Percentiles rank a stretch among this genome's conserved stretches.
Evolutionary conservation across 2,329 filamentous ascomycete genomes (phyloP).

Genomic region (Fusarium verrucosum): DNA sequence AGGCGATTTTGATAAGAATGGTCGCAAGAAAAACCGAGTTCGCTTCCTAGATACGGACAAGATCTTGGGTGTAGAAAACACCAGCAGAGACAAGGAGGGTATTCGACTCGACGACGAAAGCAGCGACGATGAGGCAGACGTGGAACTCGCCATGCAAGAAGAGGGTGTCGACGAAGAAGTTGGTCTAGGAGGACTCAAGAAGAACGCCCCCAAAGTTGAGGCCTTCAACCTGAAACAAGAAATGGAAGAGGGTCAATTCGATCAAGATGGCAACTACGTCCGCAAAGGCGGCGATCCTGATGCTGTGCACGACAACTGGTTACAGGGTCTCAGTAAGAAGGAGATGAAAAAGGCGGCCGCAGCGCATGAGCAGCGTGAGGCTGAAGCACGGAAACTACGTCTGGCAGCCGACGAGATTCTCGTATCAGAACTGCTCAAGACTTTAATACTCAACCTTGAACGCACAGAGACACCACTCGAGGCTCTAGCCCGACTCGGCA

Average conservation of each 20-base stretch:
- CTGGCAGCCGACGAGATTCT: slow-evolving; percentile 78
- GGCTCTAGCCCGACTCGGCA: slow-evolving; percentile 82
- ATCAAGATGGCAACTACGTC: slow-evolving; percentile 90
- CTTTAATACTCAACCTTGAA: slow-evolving; percentile 77
- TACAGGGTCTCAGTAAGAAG: slow-evolving; percentile 92
- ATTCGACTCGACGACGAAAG: slow-evolving; percentile 68
- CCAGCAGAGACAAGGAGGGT: slow-evolving; percentile 77
- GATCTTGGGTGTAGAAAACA: slow-evolving; percentile 82
- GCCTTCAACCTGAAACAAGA: slow-evolving; percentile 94
- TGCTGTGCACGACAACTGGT: slow-evolving; percentile 89
- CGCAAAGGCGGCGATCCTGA: slow-evolving; percentile 90
- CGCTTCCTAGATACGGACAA: slow-evolving; percentile 66
- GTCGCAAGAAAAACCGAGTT: slow-evolving; percentile 71
- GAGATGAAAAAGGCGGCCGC: slow-evolving; percentile 89
- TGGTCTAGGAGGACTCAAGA: slow-evolving; percentile 89
- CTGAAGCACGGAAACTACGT: slow-evolving; percentile 75
- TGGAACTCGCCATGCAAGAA: slow-evolving; percentile 75
- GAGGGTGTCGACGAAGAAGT: slow-evolving; percentile 87
- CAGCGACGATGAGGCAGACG: slow-evolving; percentile 72
- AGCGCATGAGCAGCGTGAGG: slow-evolving; percentile 85
- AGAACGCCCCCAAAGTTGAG: slow-evolving; percentile 91
- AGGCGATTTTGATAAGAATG: slow-evolving; percentile 48
- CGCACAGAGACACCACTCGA: slow-evolving; percentile 87
- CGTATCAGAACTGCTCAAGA: slow-evolving; percentile 76
- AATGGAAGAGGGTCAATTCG: slow-evolving; percentile 91